Evolutionary conservation across 306 rosid species (phyloP), one percentile per base, ranked within the genome.

Genomic region (barrel medic (Medicago truncatula)): DNA sequence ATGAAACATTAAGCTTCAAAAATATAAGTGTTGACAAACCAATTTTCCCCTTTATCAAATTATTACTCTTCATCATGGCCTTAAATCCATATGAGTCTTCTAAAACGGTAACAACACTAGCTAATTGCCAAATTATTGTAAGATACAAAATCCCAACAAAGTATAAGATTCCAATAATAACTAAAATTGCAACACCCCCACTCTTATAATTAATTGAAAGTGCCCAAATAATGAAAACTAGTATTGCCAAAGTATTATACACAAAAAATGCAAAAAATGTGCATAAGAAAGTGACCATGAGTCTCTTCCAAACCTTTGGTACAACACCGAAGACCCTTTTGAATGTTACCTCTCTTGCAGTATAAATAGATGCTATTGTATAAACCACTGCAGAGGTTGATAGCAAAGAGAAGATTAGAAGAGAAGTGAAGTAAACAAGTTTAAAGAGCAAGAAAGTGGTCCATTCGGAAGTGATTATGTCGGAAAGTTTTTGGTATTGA

Each of bases 331-430:
- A 69, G 82, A 89, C 83, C 50, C 76, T 86, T 3, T 7, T 53
- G 88, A 85, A 89, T 0, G 81, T 71, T 2, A 87, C 21, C 1
- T 86, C 89, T 18, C 87, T 69, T 16, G 67, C 34, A 0, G 93
- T 86, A 83, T 82, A 91, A n/a, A 84, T 61, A 8, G 87, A 85
- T 1, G 97, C 97, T 25, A 91, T n/a, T 46, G 93, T 86, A 88
- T 91, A 91, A 4, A 89, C 97, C 2, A 91, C 93, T 0, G 97
- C 93, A 9, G 97, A 89, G 78, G 86, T 76, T 17, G 89, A 62
- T 3, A 81, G 61, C 17, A 71, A 82, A 20, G 86, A 78, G 56
- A 79, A 65, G 49, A 76, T 54, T 28, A 73, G 50, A 53, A 40
- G 15, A 52, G 57, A 4, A n/a, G 74, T 68, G 79, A 54, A 79